Base-by-base conservation (phyloP, 441 rosid species). In the Erodium texanum region DNA sequence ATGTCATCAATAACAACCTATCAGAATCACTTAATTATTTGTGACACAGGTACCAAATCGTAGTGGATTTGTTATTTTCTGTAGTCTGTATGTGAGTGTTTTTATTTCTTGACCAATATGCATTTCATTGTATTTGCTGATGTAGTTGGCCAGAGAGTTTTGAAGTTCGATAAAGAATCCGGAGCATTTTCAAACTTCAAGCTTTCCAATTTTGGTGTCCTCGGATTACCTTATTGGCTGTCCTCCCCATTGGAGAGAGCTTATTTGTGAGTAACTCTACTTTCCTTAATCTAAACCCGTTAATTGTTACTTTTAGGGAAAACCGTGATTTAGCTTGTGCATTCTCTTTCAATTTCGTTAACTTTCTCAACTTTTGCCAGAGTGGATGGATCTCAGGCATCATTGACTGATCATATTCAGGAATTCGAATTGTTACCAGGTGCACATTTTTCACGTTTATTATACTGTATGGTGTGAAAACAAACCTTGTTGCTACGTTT, bases 191-290 rank as follows among this genome's bases (percentile, higher is more conserved):
- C 93, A 69, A 83, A 74, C 71, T 70, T 87, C 68, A 80, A 79
- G 70, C 83, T 92, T 68, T 87, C 96, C 48, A 92, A 92, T 76
- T 84, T 85, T 68, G 86, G 88, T 72, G 72, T 81, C 68, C 93
- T 94, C 75, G 98, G 98, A 72, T 82, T 94, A 68, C 97, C 99
- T 19, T 94, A 87, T 75, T 90, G 99, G 99, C 67, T 84, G 67
- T 69, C 82, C 70, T 77, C 64, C 73, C 86, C 85, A 59, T 70
- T 92, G 70, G 99, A 92, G 80, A 85, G 82, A 76, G 83, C 86
- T 75, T 86, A 81, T 73, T 43, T 67, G 99, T 94, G 72, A 89
- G 99, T 87, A 9, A 20, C 24, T 43, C 24, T 64, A 29, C 16
- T 43, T n/a, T 62, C 16, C 38, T 14, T 22, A 24, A 24, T 11